Base-by-base conservation (phyloP, 257 asterid genomes). In the Perilla frutescens region DNA sequence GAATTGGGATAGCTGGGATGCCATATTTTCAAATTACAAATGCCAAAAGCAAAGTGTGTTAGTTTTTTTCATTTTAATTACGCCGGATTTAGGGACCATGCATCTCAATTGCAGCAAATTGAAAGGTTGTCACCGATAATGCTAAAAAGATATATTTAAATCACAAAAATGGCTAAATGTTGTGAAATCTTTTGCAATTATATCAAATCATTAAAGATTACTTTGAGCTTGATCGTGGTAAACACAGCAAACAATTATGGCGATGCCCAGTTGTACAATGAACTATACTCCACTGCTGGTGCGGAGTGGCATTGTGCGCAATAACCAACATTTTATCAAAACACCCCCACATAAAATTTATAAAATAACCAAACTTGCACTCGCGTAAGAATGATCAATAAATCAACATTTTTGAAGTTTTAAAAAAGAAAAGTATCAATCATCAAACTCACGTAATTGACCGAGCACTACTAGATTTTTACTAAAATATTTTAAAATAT, bases 231-330 rank as follows among this genome's bases (percentile, higher is more conserved):
- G 66, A 31, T 36, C 26, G 5, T 47, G 14, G 53, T 11, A 61
- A 20, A 50, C 68, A 26, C 6, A 5, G 4, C 4, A 44, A 57
- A 61, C 50, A 45, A 63, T 29, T 36, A 31, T 2, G 2, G 15
- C 7, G 45, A 56, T 34, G 56, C 55, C 51, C 26, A n/a, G 51
- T 47, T 9, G n/a, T 9, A 12, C 3, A 13, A 47, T 47, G 51
- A 47, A 20, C 20, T 65, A 47, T 54, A 56, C 9, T 44, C 14
- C 12, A 55, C 47, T 64, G 15, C 2, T 9, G 11, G 6, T 1
- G 45, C 75, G 68, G 26, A 75, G 12, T 37, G 15, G 71, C 60
- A 60, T 13, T 58, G 15, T 45, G 9, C 54, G 36, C 26, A 34
- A 58, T 34, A 4, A 15, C 48, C 48, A 61, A 62, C 6, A 10